These are phyloP conservation scores for Vigna reflexopilosa DNA, from an alignment of 306 rosid genomes.

Conservation along the genomic window DNA sequence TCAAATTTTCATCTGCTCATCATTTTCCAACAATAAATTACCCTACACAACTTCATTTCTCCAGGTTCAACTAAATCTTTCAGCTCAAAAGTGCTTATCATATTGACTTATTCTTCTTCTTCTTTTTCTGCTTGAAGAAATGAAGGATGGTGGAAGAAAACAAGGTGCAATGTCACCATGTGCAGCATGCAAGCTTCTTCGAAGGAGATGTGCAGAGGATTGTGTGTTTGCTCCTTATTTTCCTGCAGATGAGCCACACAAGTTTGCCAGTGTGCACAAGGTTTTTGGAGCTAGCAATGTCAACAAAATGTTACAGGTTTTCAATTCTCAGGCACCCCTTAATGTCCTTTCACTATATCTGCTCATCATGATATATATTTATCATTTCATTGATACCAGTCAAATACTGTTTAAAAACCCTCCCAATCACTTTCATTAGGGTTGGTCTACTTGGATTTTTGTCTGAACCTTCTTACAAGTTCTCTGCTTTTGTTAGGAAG, in stretches of 20 bases:
- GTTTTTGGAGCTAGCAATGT: constrained; percentile 99
- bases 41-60: not conserved
- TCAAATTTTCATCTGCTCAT: constrained; percentile 13
- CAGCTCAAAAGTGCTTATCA: not conserved
- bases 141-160: constrained; percentile 84
- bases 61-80: not conserved
- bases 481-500: not conserved
- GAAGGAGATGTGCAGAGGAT: constrained; percentile 83
- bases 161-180: constrained; percentile 87
- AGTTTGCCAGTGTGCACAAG: constrained; percentile 88
- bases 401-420: not conserved
- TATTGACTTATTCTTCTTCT: not conserved
- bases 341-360: not conserved
- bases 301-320: constrained; percentile 95
- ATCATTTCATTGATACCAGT: constrained; percentile 31
- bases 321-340: constrained; percentile 15
- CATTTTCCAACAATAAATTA: not conserved
- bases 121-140: not conserved
- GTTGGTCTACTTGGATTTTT: not conserved
- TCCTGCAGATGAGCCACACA: constrained; percentile 95
- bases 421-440: not conserved
- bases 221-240: constrained; percentile 96
- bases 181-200: constrained; percentile 93
- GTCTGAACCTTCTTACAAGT: not conserved
- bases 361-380: not conserved